Conservation (phyloP, 805 yeast genomes). For the Kluyveromyces starmeri region DNA sequence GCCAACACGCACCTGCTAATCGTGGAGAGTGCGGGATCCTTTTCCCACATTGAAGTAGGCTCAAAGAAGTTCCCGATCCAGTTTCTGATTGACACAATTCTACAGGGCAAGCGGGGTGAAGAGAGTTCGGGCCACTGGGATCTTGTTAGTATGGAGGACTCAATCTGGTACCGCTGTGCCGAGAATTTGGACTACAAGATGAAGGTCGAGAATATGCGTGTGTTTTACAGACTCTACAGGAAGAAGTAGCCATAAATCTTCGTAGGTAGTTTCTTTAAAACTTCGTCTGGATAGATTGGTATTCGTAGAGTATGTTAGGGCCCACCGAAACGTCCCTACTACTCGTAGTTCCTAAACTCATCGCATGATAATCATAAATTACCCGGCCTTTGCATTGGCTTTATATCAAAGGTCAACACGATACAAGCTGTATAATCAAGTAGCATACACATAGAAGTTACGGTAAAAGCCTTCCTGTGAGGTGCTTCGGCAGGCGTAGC, state of each 20-base stretch:
- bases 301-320: no score
- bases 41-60: conserved; percentile 71
- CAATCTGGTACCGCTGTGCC: conserved; percentile 69
- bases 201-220: conserved; percentile 81
- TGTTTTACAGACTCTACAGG: conserved; percentile 66
- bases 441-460: no score
- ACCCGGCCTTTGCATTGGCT: no score
- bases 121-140: conserved; percentile 56
- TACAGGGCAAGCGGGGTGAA: conserved; percentile 42
- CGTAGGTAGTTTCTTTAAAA: no score
- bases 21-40: conserved; percentile 86
- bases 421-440: no score
- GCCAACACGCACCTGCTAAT: conserved; percentile 55
- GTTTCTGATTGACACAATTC: conserved; percentile 63
- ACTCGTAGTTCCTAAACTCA: no score
- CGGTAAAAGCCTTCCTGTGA: no score
- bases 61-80: conserved; percentile 74
- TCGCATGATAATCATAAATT: no score
- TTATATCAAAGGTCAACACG: no score
- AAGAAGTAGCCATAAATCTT: no score
- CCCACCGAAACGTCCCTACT: no score
- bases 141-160: conserved; percentile 54
- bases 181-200: conserved; percentile 48
- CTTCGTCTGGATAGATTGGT: no score
- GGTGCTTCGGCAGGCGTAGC: background rate